Percentiles rank a stretch among this genome's conserved stretches.
These are phyloP conservation scores for Bacterosira constricta DNA, from an alignment of 108 stramenopile genomes.

Conservation along the genomic window DNA sequence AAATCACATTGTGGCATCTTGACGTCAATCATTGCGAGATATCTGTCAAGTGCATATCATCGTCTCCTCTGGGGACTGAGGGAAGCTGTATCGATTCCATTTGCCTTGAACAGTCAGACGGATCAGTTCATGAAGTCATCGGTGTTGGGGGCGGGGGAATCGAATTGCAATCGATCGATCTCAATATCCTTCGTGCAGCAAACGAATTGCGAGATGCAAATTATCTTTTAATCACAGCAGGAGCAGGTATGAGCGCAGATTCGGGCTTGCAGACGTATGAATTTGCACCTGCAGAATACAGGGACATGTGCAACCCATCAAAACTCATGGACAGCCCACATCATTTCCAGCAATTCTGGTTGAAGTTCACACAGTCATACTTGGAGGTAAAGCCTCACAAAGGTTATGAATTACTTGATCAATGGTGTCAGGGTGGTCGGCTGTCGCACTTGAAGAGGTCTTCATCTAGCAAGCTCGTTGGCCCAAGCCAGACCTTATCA, in stretches of 20 bases:
- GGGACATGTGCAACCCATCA: conserved; percentile 48
- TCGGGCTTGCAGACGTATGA: conserved; percentile 55
- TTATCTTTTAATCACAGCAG: conserved; percentile 55
- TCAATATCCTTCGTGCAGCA: conserved; percentile 30
- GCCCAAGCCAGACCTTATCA: neutral
- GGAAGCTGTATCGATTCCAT: conserved; percentile 38
- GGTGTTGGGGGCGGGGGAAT: conserved; percentile 56
- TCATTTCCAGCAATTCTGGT: conserved; percentile 58
- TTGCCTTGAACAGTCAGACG: neutral
- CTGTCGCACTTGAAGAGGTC: conserved; percentile 7
- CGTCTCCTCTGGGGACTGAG: conserved; percentile 30
- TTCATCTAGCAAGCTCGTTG: neutral
- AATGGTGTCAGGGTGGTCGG: conserved; percentile 50
- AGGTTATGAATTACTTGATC: conserved; percentile 57
- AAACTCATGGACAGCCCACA: conserved; percentile 23
- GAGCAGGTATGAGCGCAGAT: conserved; percentile 63
- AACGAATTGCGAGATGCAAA: conserved; percentile 14
- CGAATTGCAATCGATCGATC: conserved; percentile 41
- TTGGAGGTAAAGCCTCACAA: conserved; percentile 44
- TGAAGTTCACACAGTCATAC: conserved; percentile 46
- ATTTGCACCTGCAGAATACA: conserved; percentile 32
- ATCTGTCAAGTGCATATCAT: conserved; percentile 18
- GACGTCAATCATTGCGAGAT: conserved; percentile 2
- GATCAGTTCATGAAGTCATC: conserved; percentile 16
- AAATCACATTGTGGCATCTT: conserved; percentile 52